Base-by-base conservation (phyloP, 2,329 filamentous ascomycete species). In the Aspergillus quadricinctus region DNA sequence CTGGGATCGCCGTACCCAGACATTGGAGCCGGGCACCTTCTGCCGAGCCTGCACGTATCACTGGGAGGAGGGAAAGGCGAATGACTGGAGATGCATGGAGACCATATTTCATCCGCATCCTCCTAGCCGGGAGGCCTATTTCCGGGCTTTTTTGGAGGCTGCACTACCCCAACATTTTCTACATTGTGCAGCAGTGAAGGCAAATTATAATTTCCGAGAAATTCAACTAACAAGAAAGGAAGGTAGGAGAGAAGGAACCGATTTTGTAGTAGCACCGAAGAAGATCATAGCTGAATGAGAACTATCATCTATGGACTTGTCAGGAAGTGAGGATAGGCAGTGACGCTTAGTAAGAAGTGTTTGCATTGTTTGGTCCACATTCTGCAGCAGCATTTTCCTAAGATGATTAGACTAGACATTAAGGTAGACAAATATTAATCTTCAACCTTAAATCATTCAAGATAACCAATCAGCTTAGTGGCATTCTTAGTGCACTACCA, bases 11-110 rank as follows among this genome's bases (percentile, higher is more conserved):
- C 2, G 53, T 9, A 59, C 48, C 1, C 40, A 21, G 19, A 57
- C 27, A 29, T 8, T 55, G 9, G 52, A 59, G 49, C 35, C 52
- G 21, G 57, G 55, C 17, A 41, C 29, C 5, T 59, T 54, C 37
- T 59, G 57, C 28, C 51, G 52, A 14, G 57, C 57, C 19, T 57
- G 55, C 51, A 59, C 48, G 9, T 50, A 59, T 50, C 31, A 55
- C 21, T 53, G 31, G 40, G 41, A 49, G 48, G 29, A 54, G 8
- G 41, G 21, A 10, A 14, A 21, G 4, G 48, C 25, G 17, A 21
- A 40, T 10, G 37, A 51, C 11, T 54, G 52, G 45, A 53, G 31
- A 35, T 17, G 21, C 11, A 19, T 14, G 28, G 28, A 19, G 19
- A 19, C 21, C 21, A 7, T 41, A 5, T 41, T 10, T 11, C 2